These are phyloP conservation scores for Starmerella apis DNA, from an alignment of 805 yeast species.

Conservation along the genomic window DNA sequence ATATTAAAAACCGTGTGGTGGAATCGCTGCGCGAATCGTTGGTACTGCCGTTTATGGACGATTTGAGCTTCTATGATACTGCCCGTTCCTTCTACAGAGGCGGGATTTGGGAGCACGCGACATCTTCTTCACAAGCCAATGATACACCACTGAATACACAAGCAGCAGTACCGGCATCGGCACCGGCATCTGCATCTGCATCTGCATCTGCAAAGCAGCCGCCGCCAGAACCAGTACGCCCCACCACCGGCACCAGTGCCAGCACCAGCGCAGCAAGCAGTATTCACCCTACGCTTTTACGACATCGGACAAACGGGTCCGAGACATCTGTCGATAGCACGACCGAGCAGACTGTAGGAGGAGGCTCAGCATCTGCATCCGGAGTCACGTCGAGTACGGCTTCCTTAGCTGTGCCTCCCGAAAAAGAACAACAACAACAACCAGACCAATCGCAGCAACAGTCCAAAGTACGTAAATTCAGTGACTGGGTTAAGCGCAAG, in stretches of 20 bases:
- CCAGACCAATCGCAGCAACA: background rate
- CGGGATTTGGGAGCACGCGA: conserved; percentile 69
- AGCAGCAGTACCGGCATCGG: background rate
- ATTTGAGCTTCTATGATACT: conserved; percentile 60
- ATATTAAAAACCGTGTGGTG: conserved; percentile 64
- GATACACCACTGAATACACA: too few species aligned
- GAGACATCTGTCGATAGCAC: background rate
- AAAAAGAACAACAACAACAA: background rate
- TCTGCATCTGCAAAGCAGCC: background rate
- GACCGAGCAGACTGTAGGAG: background rate
- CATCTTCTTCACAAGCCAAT: background rate
- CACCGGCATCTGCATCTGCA: background rate
- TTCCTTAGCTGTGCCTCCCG: too few species aligned
- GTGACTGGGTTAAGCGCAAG: conserved; percentile 12
- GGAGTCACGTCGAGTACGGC: background rate
- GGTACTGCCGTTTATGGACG: conserved; percentile 85
- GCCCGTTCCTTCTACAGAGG: conserved; percentile 68
- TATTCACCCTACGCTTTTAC: background rate
- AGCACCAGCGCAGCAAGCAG: background rate
- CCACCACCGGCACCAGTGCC: too few species aligned
- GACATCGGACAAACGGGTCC: background rate
- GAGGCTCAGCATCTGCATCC: background rate
- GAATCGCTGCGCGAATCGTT: conserved; percentile 71
- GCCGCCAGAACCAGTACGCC: too few species aligned
- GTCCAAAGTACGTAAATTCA: conserved; percentile 8